phyloP scores from a whole-genome alignment of 2,329 filamentous ascomycete species.

The Alternaria brassicae region DNA sequence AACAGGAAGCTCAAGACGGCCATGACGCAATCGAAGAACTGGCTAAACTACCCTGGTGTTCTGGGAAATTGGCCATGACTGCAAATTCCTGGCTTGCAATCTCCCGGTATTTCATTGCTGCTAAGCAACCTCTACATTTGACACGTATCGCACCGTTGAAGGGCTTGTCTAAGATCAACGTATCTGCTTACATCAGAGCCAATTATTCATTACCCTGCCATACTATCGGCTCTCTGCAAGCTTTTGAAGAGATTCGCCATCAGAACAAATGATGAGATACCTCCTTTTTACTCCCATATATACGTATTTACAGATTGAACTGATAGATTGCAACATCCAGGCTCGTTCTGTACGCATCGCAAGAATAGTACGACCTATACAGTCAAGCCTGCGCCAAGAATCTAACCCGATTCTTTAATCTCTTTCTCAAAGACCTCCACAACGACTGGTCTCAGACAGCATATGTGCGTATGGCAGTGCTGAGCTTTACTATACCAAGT shows the following conservation, averaged over 20 bases:
- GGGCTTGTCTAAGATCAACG: constrained; percentile 42
- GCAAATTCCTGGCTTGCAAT: constrained; percentile 55
- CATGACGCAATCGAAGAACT: constrained; percentile 52
- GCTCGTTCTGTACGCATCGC: constrained; percentile 11
- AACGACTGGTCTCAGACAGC: constrained; percentile 60
- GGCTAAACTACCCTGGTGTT: constrained; percentile 54
- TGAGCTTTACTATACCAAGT: constrained; percentile 2
- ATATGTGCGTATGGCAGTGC: constrained; percentile 51
- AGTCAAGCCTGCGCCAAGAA: constrained; percentile 11
- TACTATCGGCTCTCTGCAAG: constrained; percentile 18
- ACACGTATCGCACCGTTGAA: constrained; percentile 57
- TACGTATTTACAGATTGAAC: background rate
- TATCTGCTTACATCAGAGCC: constrained; percentile 20
- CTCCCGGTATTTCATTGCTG: constrained; percentile 53
- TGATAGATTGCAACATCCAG: constrained; percentile 1
- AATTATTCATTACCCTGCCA: constrained; percentile 20
- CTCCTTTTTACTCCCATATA: background rate
- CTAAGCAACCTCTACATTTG: constrained; percentile 51
- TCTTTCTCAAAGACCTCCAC: constrained; percentile 52
- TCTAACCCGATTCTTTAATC: constrained; percentile 54
- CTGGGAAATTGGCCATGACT: constrained; percentile 51
- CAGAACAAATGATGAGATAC: constrained; percentile 7
- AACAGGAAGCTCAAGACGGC: constrained; percentile 51
- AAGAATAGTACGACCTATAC: constrained; percentile 31
- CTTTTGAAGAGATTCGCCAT: constrained; percentile 2